These are phyloP conservation scores for Haplosporangium sp. DNA, from an alignment of 371 early-diverging fungal species.

Conservation along the genomic window DNA sequence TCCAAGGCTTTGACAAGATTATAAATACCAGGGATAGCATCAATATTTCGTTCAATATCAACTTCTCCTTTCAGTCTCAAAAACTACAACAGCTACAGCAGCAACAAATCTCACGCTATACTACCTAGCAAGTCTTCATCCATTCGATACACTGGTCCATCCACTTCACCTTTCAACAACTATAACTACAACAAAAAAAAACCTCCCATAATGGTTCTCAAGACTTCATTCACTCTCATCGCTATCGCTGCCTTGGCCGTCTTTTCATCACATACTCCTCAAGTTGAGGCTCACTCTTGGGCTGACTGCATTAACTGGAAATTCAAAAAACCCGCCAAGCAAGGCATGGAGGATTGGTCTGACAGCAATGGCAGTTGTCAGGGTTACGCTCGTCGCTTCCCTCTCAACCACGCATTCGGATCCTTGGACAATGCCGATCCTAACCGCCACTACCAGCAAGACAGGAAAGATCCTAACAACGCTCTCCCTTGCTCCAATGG, in stretches of 20 bases:
- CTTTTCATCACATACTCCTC: conserved; percentile 25
- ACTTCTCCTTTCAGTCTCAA: conserved; percentile 5
- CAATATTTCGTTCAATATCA: background rate
- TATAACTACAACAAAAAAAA: background rate
- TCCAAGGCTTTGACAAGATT: background rate
- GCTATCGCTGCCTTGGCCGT: conserved; percentile 25
- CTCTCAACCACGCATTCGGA: conserved; percentile 18
- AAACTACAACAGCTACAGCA: background rate
- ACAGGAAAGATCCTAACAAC: conserved; percentile 10
- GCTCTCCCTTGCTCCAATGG: conserved; percentile 33
- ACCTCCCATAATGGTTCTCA: conserved; percentile 26
- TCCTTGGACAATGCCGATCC: conserved; percentile 24
- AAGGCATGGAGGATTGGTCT: conserved; percentile 18
- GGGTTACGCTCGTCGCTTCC: conserved; percentile 41
- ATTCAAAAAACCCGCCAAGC: conserved; percentile 18
- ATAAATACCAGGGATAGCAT: conserved; percentile 1
- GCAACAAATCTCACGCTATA: conserved; percentile 11
- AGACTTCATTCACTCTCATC: conserved; percentile 30
- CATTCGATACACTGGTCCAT: background rate
- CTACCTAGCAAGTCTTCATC: conserved; percentile 11
- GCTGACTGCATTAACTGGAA: conserved; percentile 37
- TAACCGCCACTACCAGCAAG: conserved; percentile 40
- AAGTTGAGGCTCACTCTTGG: conserved; percentile 45
- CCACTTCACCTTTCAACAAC: background rate
- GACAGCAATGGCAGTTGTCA: conserved; percentile 25